A percentile compares a stretch with the other conserved stretches of the same genome.
Evolutionary conservation across 257 asterid genomes (phyloP).

Genomic region (Nicotiana otophora): DNA sequence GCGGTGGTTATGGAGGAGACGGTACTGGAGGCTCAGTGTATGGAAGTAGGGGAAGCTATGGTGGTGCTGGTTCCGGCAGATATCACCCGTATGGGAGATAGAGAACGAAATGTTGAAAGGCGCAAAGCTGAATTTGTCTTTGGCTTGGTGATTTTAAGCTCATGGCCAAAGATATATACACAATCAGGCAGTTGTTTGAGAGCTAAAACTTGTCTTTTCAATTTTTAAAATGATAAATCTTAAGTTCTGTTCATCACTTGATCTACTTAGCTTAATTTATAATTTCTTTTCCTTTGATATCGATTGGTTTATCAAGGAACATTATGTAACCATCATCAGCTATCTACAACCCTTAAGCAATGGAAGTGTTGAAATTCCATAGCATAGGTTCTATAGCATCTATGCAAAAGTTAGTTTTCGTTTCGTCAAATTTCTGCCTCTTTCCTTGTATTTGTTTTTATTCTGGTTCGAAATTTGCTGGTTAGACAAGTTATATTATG

Average conservation of each 20-base stretch:
- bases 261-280: background rate
- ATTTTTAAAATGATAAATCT: background rate
- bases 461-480: background rate
- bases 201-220: background rate
- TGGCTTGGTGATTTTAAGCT: constrained; percentile 5
- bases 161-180: background rate
- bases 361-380: background rate
- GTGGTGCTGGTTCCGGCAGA: constrained; percentile 34
- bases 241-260: background rate
- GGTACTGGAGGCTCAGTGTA: constrained; percentile 2
- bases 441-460: background rate
- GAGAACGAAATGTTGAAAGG: background rate
- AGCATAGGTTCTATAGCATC: background rate
- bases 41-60: constrained; percentile 35
- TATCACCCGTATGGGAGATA: constrained; percentile 64
- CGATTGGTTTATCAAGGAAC: constrained; percentile 2
- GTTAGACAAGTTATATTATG: background rate
- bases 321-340: background rate
- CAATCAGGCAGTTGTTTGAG: background rate
- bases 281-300: background rate
- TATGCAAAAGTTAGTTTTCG: background rate
- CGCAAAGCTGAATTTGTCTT: background rate
- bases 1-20: constrained; percentile 18
- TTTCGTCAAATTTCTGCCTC: background rate
- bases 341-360: background rate